Evolutionary conservation across 75 land plant genomes (phyloP), one percentile per base, ranked within the genome.

Genomic region (Sequoiadendron giganteum): DNA sequence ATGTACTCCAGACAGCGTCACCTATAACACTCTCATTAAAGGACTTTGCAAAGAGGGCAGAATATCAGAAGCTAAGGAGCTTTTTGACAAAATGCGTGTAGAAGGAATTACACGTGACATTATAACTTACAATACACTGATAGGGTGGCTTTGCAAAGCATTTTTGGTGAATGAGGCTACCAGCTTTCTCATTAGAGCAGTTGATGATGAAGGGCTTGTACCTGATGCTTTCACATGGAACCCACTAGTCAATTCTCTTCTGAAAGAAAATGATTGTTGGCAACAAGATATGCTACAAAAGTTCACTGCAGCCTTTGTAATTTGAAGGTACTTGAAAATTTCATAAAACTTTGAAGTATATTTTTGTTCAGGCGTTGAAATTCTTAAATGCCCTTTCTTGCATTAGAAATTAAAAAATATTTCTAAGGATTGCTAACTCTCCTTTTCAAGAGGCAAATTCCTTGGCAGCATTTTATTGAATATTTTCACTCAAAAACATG

Each of bases 11-110:
- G 94, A 96, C 87, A 89, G 90, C 38, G 87, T 94, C 39, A 93
- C 97, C 30, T 96, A 96, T 76, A 96, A 93, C 85, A 89, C 85
- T 86, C 76, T 96, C 47, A 92, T 96, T 80, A 92, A 90, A 87
- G 97, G 95, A 30, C 61, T 94, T 54, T 94, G 96, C 87, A 96
- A 90, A 89, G 81, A 36, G 49, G 94, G 93, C 18, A 86, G 87
- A 39, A 39, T 93, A 61, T 43, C 36, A 28, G 94, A 93, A 16
- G 97, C 95, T 86, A 84, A 88, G 86, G 90, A 93, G 86, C 91
- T 96, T 5, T 92, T 96, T 86, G 92, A 91, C 13, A 89, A 85
- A 61, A 88, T 96, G 88, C 85, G 89, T 54, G 43, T 43, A 83
- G 90, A 92, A 89, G 95, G 94, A 32, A 56, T 90, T 21, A 32